Evolutionary conservation across 2,329 filamentous ascomycete genomes (phyloP), one percentile per base, ranked within the genome.

Genomic region (Zasmidium citrigriseum): DNA sequence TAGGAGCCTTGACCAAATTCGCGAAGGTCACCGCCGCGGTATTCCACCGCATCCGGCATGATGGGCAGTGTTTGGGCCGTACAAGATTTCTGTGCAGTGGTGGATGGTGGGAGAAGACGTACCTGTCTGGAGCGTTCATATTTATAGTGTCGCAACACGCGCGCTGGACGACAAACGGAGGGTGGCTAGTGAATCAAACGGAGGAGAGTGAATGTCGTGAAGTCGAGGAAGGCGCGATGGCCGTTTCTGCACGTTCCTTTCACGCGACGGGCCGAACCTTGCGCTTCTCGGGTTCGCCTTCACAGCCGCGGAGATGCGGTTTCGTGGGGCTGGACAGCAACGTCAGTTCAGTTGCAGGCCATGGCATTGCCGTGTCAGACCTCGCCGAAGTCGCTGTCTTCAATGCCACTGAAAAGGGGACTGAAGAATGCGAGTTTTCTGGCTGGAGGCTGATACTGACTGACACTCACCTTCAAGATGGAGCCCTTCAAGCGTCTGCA

Each of bases 101-200:
- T 53, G 51, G 47, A 45, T 48, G 44, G 34, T 52, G 41, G 24
- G 51, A 41, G 54, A 38, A 50, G 5, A 72, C 77, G 73, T 75
- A 84, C 82, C 79, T 76, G 63, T 81, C 79, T 66, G 79, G 79
- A 18, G 79, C 79, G 72, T 84, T 84, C 82, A 84, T 84, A 53
- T 66, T 53, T 50, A 27, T 46, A 52, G 53, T 55, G 60, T 67
- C 63, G 60, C 53, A 54, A 63, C 60, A 63, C 59, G 49, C 34
- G 27, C 34, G 27, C 46, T 46, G 56, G 12, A 4, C 14, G 34
- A n/a, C 34, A 41, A 41, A 41, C 34, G 34, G 34, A 41, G 23
- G 18, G 16, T 29, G 38, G 41, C 27, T n/a, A 25, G 21, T 25
- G 55, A 12, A 23, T 44, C 18, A 41, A 46, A 27, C 22, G 12